Conservation (phyloP, 805 yeast genomes). For the Starmerella potacharoeniae region DNA sequence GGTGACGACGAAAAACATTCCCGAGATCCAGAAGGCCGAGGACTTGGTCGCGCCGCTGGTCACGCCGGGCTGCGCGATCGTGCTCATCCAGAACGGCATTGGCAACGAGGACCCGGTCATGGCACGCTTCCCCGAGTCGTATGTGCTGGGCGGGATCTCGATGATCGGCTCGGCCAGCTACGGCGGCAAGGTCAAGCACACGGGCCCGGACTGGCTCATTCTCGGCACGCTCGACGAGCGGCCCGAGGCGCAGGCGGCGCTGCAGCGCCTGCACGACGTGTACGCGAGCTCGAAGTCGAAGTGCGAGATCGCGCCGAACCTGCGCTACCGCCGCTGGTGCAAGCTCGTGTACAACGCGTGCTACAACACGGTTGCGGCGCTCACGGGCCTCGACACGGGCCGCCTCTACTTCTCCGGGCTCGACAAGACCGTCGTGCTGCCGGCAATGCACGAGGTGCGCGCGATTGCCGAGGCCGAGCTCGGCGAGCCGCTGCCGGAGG, state of each 20-base stretch:
- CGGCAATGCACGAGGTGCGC: constrained; percentile 58
- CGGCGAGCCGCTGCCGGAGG: constrained; percentile 44
- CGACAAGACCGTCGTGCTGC: constrained; percentile 34
- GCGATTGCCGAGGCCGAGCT: constrained; percentile 54
- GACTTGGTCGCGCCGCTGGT: constrained; percentile 44
- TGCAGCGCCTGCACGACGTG: constrained; percentile 36
- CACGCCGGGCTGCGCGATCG: constrained; percentile 38
- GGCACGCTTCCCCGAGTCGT: constrained; percentile 39
- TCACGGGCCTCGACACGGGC: constrained; percentile 50
- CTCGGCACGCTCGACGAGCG: constrained; percentile 44
- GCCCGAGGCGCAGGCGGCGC: constrained; percentile 26
- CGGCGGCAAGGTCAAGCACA: constrained; percentile 40
- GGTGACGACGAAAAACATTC: constrained; percentile 53
- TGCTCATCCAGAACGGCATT: constrained; percentile 57
- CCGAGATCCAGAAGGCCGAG: constrained; percentile 47
- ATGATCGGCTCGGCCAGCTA: constrained; percentile 49
- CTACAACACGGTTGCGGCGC: constrained; percentile 50
- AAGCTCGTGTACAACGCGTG: constrained; percentile 68
- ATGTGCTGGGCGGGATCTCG: constrained; percentile 51
- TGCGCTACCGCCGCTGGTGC: constrained; percentile 46
- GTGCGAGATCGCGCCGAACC: constrained; percentile 35
- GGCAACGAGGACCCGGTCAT: constrained; percentile 49
- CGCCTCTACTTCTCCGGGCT: constrained; percentile 39
- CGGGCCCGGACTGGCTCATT: constrained; percentile 39
- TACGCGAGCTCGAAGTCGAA: constrained; percentile 37